Evolutionary conservation across 176 grass and related monocot species (phyloP).

Genomic region (Canna indica): DNA sequence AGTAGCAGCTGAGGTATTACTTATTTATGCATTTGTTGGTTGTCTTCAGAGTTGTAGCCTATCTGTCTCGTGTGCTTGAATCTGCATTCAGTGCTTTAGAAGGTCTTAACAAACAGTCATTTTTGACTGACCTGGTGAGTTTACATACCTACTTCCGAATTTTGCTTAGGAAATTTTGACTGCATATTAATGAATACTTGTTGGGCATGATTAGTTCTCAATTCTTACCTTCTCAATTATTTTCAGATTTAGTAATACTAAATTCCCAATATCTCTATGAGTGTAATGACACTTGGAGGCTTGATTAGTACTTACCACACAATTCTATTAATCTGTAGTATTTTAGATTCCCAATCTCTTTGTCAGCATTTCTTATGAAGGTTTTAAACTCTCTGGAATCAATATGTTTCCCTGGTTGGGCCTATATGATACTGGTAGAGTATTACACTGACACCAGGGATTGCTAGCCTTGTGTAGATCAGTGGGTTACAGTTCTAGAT

Average conservation of each 20-base stretch:
- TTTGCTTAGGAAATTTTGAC: background rate
- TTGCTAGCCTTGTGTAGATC: too few species aligned
- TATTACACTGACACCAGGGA: too few species aligned
- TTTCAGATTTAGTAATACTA: background rate
- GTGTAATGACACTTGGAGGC: background rate
- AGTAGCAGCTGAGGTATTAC: conserved; percentile 11
- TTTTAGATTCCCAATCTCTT: too few species aligned
- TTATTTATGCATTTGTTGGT: conserved; percentile 24
- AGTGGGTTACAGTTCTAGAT: too few species aligned
- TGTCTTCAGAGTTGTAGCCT: conserved; percentile 84
- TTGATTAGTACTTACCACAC: too few species aligned
- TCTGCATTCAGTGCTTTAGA: conserved; percentile 92
- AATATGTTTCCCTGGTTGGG: too few species aligned
- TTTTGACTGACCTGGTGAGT: conserved; percentile 92
- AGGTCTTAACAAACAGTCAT: conserved; percentile 98
- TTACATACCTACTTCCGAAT: conserved; percentile 4
- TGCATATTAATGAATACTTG: background rate
- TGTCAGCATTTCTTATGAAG: too few species aligned
- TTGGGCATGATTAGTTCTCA: background rate
- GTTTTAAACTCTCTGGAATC: too few species aligned
- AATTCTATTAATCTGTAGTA: too few species aligned
- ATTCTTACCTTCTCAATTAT: background rate
- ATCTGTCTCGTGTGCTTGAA: conserved; percentile 95
- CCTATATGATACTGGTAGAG: too few species aligned
- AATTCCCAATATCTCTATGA: background rate